These are phyloP conservation scores for Inonotus hispidus DNA, from an alignment of 1,284 basidiomycete species.

Conservation along the genomic window DNA sequence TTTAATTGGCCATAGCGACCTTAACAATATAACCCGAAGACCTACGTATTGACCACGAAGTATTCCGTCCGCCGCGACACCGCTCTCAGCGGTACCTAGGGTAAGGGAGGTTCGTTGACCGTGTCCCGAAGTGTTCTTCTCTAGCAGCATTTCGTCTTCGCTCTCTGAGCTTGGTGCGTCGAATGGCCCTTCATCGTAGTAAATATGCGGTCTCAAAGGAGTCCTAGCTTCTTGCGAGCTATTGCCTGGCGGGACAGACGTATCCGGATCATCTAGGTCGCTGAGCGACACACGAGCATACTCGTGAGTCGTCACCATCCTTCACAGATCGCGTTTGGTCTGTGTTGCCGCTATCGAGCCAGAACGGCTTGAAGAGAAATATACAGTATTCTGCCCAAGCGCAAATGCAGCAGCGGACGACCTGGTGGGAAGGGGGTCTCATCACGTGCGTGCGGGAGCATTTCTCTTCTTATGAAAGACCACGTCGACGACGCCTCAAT, in stretches of 20 bases:
- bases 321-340: neutral
- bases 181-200: slow-evolving; percentile 68
- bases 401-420: too few relatives aligned
- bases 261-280: neutral
- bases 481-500: too few relatives aligned
- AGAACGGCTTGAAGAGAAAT: neutral
- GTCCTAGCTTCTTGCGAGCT: slow-evolving; percentile 21
- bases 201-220: slow-evolving; percentile 36
- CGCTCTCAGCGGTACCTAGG: slow-evolving; percentile 26
- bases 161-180: slow-evolving; percentile 68
- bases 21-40: slow-evolving; percentile 23
- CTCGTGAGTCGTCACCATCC: neutral
- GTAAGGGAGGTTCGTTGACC: slow-evolving; percentile 22
- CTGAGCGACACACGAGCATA: slow-evolving; percentile 2
- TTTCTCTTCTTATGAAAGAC: too few relatives aligned
- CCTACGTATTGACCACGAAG: slow-evolving; percentile 15
- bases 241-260: too few relatives aligned
- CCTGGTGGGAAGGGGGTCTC: too few relatives aligned
- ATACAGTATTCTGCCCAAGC: neutral
- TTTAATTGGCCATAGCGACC: slow-evolving; percentile 10
- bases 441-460: too few relatives aligned
- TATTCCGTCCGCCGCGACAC: neutral
- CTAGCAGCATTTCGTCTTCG: slow-evolving; percentile 47
- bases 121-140: slow-evolving; percentile 29
- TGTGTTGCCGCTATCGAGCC: neutral